Evolutionary conservation across 331 rosid species (phyloP).

Genomic region (Rosa hybrid): DNA sequence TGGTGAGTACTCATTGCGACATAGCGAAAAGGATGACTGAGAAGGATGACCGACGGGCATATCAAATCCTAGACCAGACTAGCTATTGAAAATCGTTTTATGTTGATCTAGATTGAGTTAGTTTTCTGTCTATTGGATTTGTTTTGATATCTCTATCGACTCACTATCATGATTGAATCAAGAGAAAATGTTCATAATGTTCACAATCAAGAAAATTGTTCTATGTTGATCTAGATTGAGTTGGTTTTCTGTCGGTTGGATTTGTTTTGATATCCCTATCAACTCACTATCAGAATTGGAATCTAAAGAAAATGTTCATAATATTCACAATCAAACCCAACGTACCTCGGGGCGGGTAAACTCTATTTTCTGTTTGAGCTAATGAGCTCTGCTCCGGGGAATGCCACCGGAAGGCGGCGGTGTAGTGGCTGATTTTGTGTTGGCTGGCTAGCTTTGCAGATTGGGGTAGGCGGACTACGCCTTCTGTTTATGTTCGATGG

Average conservation of each 20-base stretch:
- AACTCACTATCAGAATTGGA: background rate
- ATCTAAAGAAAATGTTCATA: background rate
- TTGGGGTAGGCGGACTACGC: too few relatives aligned
- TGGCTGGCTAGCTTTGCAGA: background rate
- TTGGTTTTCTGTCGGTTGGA: background rate
- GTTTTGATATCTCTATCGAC: too few relatives aligned
- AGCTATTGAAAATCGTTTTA: background rate
- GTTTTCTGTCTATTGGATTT: too few relatives aligned
- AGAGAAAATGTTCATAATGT: too few relatives aligned
- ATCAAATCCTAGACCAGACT: background rate
- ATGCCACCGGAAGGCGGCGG: background rate
- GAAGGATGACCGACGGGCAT: background rate
- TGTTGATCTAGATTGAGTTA: background rate
- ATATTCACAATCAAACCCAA: background rate
- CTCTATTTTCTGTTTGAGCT: background rate
- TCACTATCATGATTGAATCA: too few relatives aligned
- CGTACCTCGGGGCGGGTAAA: background rate
- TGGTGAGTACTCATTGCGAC: slow-evolving; percentile 61
- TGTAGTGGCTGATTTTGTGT: background rate
- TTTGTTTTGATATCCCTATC: background rate
- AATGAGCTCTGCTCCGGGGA: background rate
- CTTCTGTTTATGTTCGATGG: background rate
- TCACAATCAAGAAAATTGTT: too few relatives aligned
- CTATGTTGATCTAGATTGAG: background rate
- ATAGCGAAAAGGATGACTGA: slow-evolving; percentile 25